Base-by-base conservation (phyloP, 768 basidiomycete genomes). In the Hygrophoropsis aurantiaca region DNA sequence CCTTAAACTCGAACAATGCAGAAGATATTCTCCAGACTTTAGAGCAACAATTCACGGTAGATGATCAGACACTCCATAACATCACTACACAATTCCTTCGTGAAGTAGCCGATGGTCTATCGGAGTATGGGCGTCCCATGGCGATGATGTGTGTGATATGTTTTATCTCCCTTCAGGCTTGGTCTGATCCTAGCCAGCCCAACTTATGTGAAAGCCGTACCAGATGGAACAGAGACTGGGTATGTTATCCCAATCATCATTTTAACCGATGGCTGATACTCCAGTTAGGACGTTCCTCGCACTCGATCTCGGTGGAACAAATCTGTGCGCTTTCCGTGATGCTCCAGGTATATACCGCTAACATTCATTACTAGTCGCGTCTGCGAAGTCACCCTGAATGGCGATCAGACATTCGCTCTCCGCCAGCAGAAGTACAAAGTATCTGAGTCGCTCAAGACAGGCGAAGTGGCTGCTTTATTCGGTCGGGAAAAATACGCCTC, bases 371-470 rank as follows among this genome's bases (percentile, higher is more conserved):
- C 53, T 52, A 97, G 93, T 51, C 94, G 94, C 42, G 94, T 97
- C 39, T 97, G 94, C 69, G 90, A 97, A 66, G 92, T 98, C 40
- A 78, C 84, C 24, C 75, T 99, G n/a, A 77, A 87, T 42, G 97
- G 97, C 26, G 78, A 97, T 68, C 82, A 90, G 57, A 85, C 89
- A 15, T 98, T 98, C 70, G 79, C 77, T 37, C 76, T 99, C 49
- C 85, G 86, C 53, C 94, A 97, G 69, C 90, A 97, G 62, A 98
- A 98, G 65, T 99, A 94, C 74, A 91, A 87, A 64, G 93, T 99
- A 11, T 97, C 95, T 3, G 91, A 97, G 24, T 72, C 83, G 10
- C 78, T 98, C 46, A 99, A 99, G 72, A 85, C 90, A 2, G 97
- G 97, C 32, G 92, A 97, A 61, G 95, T 87, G 1, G 75, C 77